Conservation (phyloP, 495 filamentous ascomycete species). For the Hyaloscypha variabilis region DNA sequence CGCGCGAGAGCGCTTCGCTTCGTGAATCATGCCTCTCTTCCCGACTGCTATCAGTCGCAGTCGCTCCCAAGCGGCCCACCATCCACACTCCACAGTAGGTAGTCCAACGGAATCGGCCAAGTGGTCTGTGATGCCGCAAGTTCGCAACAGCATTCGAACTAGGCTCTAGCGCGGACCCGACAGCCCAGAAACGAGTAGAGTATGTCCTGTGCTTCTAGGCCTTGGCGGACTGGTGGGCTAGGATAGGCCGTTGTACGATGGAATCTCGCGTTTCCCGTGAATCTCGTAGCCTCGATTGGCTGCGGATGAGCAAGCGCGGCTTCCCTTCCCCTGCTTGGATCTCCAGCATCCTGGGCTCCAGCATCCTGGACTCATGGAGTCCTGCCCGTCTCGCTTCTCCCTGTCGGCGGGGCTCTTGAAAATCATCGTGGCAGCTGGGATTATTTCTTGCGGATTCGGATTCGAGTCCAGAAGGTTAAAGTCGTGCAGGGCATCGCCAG, state of each 20-base stretch:
- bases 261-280: background rate
- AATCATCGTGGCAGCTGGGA: slow-evolving; percentile 1
- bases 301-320: background rate
- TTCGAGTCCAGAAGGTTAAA: background rate
- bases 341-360: background rate
- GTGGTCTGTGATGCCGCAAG: background rate
- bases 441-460: background rate
- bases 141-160: too few species aligned
- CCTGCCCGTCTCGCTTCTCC: background rate
- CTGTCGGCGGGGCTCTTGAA: background rate
- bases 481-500: background rate
- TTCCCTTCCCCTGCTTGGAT: background rate
- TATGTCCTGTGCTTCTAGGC: background rate
- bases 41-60: too few species aligned
- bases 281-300: background rate
- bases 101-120: background rate
- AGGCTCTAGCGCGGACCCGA: background rate
- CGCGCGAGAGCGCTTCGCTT: background rate
- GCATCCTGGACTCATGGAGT: background rate
- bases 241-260: background rate
- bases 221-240: background rate
- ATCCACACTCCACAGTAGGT: background rate
- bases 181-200: background rate
- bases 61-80: background rate
- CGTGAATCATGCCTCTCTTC: too few species aligned